Conservation (phyloP, 371 early-diverging fungal species). For the Mucor irregularis region DNA sequence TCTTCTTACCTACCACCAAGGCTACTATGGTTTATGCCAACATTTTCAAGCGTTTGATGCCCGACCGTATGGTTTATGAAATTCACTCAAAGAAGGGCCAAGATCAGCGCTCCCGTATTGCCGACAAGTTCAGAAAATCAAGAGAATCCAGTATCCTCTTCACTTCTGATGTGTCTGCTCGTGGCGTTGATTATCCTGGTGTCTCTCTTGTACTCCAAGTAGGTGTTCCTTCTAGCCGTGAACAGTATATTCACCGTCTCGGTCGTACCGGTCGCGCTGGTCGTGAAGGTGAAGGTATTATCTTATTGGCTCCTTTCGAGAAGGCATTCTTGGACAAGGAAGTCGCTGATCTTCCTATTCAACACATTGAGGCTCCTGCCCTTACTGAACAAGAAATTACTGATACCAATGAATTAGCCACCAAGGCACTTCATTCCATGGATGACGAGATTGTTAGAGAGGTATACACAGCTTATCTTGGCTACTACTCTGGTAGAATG, state of each 20-base stretch:
- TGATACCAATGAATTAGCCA: constrained; percentile 20
- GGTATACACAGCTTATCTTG: constrained; percentile 66
- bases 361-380: constrained; percentile 44
- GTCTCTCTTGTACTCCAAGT: constrained; percentile 94
- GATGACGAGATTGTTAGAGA: constrained; percentile 55
- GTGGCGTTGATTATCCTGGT: constrained; percentile 99
- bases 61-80: constrained; percentile 50
- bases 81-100: constrained; percentile 87
- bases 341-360: constrained; percentile 53
- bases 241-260: constrained; percentile 97
- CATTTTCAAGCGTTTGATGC: constrained; percentile 54
- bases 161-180: constrained; percentile 99
- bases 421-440: constrained; percentile 22
- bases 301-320: constrained; percentile 88
- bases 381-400: constrained; percentile 30
- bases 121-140: constrained; percentile 75
- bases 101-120: constrained; percentile 67
- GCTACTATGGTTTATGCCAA: constrained; percentile 75
- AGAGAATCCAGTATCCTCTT: constrained; percentile 74
- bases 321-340: constrained; percentile 60
- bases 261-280: constrained; percentile 99
- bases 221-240: constrained; percentile 88
- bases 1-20: constrained; percentile 88
- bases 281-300: constrained; percentile 84
- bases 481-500: constrained; percentile 59